Conservation (phyloP, 2,329 filamentous ascomycete genomes). For the Teratosphaeria epicoccoides region DNA sequence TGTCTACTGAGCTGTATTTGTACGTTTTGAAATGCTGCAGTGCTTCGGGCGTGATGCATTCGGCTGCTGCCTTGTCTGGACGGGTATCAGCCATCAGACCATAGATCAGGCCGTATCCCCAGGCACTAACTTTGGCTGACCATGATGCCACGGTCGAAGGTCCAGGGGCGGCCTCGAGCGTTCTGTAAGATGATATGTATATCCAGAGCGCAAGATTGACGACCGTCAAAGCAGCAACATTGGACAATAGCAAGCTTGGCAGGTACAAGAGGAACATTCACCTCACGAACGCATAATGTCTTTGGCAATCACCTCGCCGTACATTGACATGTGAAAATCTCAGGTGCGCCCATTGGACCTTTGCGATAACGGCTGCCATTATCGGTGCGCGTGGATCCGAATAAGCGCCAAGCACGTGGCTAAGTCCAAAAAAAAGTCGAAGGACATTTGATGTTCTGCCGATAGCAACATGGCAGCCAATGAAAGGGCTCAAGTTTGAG, state of each 20-base stretch:
- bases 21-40: slow-evolving; percentile 86
- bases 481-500: too few species aligned
- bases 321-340: neutral
- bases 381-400: neutral
- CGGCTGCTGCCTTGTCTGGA: slow-evolving; percentile 5
- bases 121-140: neutral
- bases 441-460: too few species aligned
- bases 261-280: neutral
- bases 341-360: neutral
- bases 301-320: neutral
- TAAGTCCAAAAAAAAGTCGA: too few species aligned
- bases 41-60: slow-evolving; percentile 67
- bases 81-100: neutral
- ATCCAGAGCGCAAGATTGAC: too few species aligned
- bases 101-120: neutral
- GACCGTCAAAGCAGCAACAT: too few species aligned
- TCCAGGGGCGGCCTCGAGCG: too few species aligned
- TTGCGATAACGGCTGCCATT: neutral
- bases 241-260: neutral
- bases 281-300: neutral
- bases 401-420: neutral
- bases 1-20: slow-evolving; percentile 96
- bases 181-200: too few species aligned
- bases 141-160: neutral
- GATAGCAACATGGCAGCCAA: neutral